phyloP scores from a whole-genome alignment of 805 yeast species.

The Limtongia smithiae region DNA sequence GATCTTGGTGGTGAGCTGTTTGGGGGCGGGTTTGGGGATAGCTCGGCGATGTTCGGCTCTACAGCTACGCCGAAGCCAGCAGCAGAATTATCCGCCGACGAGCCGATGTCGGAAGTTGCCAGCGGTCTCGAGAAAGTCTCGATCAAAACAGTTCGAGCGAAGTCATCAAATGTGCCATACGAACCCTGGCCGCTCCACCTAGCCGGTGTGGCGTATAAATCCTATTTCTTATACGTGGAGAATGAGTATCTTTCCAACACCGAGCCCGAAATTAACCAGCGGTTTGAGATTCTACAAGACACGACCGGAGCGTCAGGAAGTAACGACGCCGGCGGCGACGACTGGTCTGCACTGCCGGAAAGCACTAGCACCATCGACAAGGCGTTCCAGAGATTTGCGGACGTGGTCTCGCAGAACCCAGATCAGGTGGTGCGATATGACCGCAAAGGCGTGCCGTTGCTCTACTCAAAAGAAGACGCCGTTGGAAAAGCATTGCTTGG shows the following conservation, averaged over 20 bases:
- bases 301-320: slow-evolving; percentile 29
- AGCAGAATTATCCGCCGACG: too few species aligned
- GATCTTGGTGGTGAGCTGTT: slow-evolving; percentile 37
- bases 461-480: slow-evolving; percentile 63
- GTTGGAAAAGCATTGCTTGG: slow-evolving; percentile 44
- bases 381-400: slow-evolving; percentile 74
- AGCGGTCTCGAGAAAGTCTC: too few species aligned
- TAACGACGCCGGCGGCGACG: slow-evolving; percentile 16
- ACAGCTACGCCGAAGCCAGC: slow-evolving; percentile 4
- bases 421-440: slow-evolving; percentile 84
- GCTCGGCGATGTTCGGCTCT: slow-evolving; percentile 21
- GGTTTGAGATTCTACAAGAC: slow-evolving; percentile 18
- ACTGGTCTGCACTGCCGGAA: slow-evolving; percentile 29
- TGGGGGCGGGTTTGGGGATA: slow-evolving; percentile 34
- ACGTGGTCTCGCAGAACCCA: slow-evolving; percentile 74
- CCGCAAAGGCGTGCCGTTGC: slow-evolving; percentile 69
- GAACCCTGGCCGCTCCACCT: slow-evolving; percentile 17
- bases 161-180: neutral
- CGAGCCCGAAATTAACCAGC: slow-evolving; percentile 5
- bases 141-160: neutral
- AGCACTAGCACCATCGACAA: slow-evolving; percentile 53
- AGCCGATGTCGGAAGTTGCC: too few species aligned
- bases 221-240: slow-evolving; percentile 29
- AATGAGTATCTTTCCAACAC: slow-evolving; percentile 24
- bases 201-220: slow-evolving; percentile 17